Base-by-base conservation (phyloP, 208 protist genomes). In the Kentomonas sorsogonicus region DNA sequence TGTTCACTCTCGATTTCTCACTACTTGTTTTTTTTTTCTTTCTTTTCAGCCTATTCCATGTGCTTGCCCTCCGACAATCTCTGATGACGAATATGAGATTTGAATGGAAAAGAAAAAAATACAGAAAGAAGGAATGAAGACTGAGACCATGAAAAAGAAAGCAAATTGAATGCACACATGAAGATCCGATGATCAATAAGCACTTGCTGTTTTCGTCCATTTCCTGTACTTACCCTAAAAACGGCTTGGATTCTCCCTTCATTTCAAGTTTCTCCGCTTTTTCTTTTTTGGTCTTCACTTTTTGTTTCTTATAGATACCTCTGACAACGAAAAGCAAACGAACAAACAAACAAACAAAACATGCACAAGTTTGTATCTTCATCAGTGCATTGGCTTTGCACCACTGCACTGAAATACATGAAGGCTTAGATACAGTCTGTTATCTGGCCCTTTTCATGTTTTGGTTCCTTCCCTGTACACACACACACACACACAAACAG, bases 61-160 rank as follows among this genome's bases (percentile, higher is more conserved):
- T 27, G 18, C 47, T 44, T 52, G 3, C 44, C 44, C 29, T 50
- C 23, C 20, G n/a, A 18, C 44, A 53, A 16, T 36, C 23, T 25
- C 1, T 53, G 18, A 23, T 44, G 9, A 60, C 22, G 22, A 38
- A 33, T 44, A 69, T 13, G 48, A 86, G n/a, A n/a, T n/a, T n/a
- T n/a, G n/a, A n/a, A n/a, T n/a, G n/a, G n/a, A n/a, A n/a, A n/a
- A n/a, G n/a, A n/a, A n/a, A n/a, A n/a, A n/a, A n/a, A n/a, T n/a
- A n/a, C n/a, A n/a, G n/a, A n/a, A n/a, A n/a, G n/a, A n/a, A n/a
- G n/a, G n/a, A n/a, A n/a, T n/a, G n/a, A n/a, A n/a, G n/a, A n/a
- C n/a, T n/a, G n/a, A n/a, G n/a, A n/a, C n/a, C n/a, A n/a, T n/a
- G n/a, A n/a, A n/a, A n/a, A n/a, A n/a, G n/a, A n/a, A n/a, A n/a